Conservation (phyloP, 306 rosid species). For the Vicia faba region DNA sequence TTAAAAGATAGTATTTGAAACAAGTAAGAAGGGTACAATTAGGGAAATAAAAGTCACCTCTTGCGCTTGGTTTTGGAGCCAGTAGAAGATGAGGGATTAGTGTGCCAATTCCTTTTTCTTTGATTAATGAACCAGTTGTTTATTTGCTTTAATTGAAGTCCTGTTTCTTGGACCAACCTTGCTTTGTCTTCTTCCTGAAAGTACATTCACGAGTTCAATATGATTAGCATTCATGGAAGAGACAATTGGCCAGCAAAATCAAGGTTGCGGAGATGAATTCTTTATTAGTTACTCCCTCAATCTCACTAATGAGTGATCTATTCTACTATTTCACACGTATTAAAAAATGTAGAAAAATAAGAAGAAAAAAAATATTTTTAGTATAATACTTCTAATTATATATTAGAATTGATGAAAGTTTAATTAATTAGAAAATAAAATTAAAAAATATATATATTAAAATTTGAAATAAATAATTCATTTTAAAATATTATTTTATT, state of each 20-base stretch:
- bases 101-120: conserved; percentile 90
- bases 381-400: no score
- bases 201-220: conserved; percentile 3
- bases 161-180: conserved; percentile 90
- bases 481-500: no score
- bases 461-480: no score
- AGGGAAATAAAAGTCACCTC: conserved; percentile 48
- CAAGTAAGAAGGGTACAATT: neutral
- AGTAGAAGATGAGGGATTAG: conserved; percentile 63
- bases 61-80: conserved; percentile 81
- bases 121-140: conserved; percentile 58
- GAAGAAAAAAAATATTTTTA: no score
- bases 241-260: conserved; percentile 24
- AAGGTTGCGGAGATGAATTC: neutral
- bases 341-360: no score
- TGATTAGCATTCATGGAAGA: conserved; percentile 14
- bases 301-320: no score
- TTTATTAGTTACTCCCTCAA: neutral
- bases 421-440: no score
- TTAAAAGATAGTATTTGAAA: neutral
- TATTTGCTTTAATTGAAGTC: conserved; percentile 74
- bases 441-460: no score
- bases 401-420: no score
- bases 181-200: conserved; percentile 92
- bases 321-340: no score